Percentiles rank a stretch among this genome's conserved stretches.
phyloP scores from a whole-genome alignment of 2,329 filamentous ascomycete genomes.

The Davidsoniella eucalypti region DNA sequence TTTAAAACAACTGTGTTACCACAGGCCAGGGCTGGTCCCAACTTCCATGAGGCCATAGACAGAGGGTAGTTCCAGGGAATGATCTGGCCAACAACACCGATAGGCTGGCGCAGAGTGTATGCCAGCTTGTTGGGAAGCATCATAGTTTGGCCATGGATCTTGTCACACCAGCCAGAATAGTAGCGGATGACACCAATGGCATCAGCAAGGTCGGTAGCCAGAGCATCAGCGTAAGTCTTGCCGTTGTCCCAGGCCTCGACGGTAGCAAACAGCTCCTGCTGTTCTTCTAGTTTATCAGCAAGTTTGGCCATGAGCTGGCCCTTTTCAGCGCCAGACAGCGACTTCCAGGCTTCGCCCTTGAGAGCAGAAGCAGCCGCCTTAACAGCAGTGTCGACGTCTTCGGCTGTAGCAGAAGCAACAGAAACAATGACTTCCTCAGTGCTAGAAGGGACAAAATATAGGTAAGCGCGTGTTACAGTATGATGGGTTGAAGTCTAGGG shows the following conservation, averaged over 20 bases:
- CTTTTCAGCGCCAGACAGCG: slow-evolving; percentile 49
- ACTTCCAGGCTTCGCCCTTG: slow-evolving; percentile 48
- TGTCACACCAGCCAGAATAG: slow-evolving; percentile 67
- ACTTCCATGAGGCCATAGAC: slow-evolving; percentile 44
- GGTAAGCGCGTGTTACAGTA: not conserved
- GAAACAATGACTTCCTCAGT: slow-evolving; percentile 51
- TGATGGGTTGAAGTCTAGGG: not conserved
- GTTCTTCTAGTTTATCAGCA: slow-evolving; percentile 48
- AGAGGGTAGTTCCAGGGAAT: slow-evolving; percentile 75
- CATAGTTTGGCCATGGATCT: slow-evolving; percentile 62
- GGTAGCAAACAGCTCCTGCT: slow-evolving; percentile 34
- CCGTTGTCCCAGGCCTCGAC: slow-evolving; percentile 68
- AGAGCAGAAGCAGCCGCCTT: slow-evolving; percentile 53
- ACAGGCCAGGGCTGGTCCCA: slow-evolving; percentile 41
- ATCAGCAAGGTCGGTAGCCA: slow-evolving; percentile 44
- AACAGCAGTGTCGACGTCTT: slow-evolving; percentile 56
- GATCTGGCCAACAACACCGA: slow-evolving; percentile 62
- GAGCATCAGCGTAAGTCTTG: slow-evolving; percentile 52
- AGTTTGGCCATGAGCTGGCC: slow-evolving; percentile 54
- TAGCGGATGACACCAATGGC: slow-evolving; percentile 42
- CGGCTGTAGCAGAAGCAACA: slow-evolving; percentile 49
- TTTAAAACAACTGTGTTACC: slow-evolving; percentile 44
- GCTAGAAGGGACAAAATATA: slow-evolving; percentile 16
- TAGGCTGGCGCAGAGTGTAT: slow-evolving; percentile 59
- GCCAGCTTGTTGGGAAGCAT: slow-evolving; percentile 55